Evolutionary conservation across 169 alveolate species (phyloP), one percentile per base, ranked within the genome.

Genomic region (Babesia sp.): DNA sequence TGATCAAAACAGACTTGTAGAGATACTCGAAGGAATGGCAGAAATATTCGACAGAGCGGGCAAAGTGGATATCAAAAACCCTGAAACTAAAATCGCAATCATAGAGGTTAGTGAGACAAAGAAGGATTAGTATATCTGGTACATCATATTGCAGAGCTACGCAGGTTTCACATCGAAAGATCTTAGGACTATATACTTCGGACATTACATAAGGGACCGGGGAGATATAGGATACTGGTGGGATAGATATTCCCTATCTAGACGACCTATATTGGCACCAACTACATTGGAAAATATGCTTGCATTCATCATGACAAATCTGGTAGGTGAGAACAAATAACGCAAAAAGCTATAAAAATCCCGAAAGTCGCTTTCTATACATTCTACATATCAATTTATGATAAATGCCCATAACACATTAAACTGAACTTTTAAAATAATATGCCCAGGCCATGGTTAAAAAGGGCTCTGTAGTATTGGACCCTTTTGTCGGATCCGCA

Each of bases 401-500:
- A n/a, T n/a, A n/a, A n/a, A n/a, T n/a, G n/a, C n/a, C n/a, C n/a
- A n/a, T n/a, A n/a, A n/a, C n/a, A n/a, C n/a, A n/a, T n/a, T n/a
- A n/a, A n/a, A n/a, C n/a, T n/a, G n/a, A n/a, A n/a, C n/a, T n/a
- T n/a, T n/a, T n/a, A n/a, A n/a, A n/a, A n/a, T n/a, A n/a, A n/a
- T n/a, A n/a, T n/a, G n/a, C 36, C 0, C 56, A 77, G 86, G 88
- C 69, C 26, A 18, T 48, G 39, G 75, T 86, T 7, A 81, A 68
- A 56, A 84, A 42, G 28, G 90, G 90, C 14, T 48, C 71, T 34
- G 85, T 88, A 46, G 92, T 88, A 20, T 86, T 90, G 73, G 99
- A 97, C 76, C 99, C 99, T n/a, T 97, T 96, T 79, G 98, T 95
- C 3, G 99, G 99, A n/a, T 96, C 99, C 5, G 99, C 98, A 1